Evolutionary conservation across 306 rosid genomes (phyloP).

Genomic region (Crataegus laevigata): DNA sequence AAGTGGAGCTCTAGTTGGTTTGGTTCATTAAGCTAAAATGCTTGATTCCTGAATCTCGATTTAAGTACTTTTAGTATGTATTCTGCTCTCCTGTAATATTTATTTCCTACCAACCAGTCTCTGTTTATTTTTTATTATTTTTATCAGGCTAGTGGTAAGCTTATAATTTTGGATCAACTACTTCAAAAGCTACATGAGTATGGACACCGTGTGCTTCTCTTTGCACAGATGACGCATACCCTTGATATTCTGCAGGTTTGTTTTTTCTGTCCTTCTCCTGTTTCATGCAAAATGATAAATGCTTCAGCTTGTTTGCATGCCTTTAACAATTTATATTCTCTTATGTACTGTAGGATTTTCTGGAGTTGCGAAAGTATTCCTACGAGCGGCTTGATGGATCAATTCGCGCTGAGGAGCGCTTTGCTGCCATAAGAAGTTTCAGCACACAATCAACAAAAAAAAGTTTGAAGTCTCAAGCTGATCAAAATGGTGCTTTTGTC

Average conservation of each 20-base stretch:
- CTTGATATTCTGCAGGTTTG: constrained; percentile 87
- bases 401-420: constrained; percentile 95
- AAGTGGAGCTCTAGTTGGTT: not conserved
- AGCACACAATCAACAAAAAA: constrained; percentile 45
- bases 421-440: constrained; percentile 95
- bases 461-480: constrained; percentile 40
- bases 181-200: constrained; percentile 63
- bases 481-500: constrained; percentile 61
- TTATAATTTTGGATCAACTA: constrained; percentile 75
- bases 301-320: not conserved
- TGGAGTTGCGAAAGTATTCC: constrained; percentile 76
- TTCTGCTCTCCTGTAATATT: not conserved
- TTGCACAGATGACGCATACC: constrained; percentile 97
- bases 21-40: not conserved
- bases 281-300: not conserved
- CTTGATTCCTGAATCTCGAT: not conserved
- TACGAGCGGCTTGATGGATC: constrained; percentile 99
- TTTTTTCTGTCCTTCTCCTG: not conserved
- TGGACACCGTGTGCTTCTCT: constrained; percentile 87
- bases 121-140: constrained; percentile 10
- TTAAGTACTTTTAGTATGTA: constrained; percentile 1
- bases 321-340: constrained; percentile 8
- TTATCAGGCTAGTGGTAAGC: constrained; percentile 84
- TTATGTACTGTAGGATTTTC: constrained; percentile 52
- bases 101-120: constrained; percentile 15